Evolutionary conservation across 2,329 filamentous ascomycete species (phyloP).

Genomic region (Aspergillus pseudoviridinutans): DNA sequence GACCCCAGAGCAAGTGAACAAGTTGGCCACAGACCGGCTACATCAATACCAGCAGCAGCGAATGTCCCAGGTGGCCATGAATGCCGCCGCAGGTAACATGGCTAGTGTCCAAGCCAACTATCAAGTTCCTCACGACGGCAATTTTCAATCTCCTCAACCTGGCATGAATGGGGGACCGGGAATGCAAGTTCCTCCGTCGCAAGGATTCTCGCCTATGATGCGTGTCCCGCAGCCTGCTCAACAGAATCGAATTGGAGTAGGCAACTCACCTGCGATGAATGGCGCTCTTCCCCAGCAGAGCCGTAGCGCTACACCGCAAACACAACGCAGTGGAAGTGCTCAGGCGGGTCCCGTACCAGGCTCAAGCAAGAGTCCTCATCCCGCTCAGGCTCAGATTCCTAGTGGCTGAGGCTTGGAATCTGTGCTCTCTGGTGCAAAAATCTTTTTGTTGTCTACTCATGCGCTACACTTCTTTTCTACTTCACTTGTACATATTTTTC

Average conservation of each 20-base stretch:
- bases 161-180: conserved; percentile 32
- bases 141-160: conserved; percentile 32
- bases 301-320: conserved; percentile 45
- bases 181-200: conserved; percentile 46
- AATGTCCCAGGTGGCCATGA: conserved; percentile 51
- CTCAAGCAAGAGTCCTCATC: conserved; percentile 40
- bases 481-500: conserved; percentile 33
- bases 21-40: conserved; percentile 50
- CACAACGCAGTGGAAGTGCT: conserved; percentile 42
- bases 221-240: conserved; percentile 47
- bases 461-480: conserved; percentile 6
- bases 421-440: neutral
- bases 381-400: conserved; percentile 39
- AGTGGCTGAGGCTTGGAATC: conserved; percentile 23
- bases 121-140: conserved; percentile 37
- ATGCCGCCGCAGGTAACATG: conserved; percentile 48
- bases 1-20: conserved; percentile 51
- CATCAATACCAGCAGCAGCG: conserved; percentile 45
- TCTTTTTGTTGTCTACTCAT: neutral
- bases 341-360: conserved; percentile 36
- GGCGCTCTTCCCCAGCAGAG: conserved; percentile 40
- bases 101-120: conserved; percentile 38
- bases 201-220: conserved; percentile 52
- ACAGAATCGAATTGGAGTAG: conserved; percentile 37
- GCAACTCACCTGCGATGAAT: conserved; percentile 44